Evolutionary conservation across 2,329 filamentous ascomycete genomes (phyloP).

Genomic region (Colletotrichum tanaceti): DNA sequence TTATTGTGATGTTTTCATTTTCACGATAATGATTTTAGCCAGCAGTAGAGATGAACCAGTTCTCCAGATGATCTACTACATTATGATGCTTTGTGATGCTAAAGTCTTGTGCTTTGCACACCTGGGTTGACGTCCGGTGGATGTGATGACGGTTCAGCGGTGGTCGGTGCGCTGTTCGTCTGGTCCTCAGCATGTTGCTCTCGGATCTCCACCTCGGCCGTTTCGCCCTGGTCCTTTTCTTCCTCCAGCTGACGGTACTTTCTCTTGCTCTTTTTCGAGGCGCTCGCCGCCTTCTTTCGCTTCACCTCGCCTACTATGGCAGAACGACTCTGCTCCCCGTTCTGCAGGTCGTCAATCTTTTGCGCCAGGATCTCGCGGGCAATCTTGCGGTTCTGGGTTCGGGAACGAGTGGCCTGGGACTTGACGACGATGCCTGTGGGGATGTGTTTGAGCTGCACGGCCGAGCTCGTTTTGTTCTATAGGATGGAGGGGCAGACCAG

Average conservation of each 20-base stretch:
- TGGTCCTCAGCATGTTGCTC: constrained; percentile 19
- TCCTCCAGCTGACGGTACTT: constrained; percentile 77
- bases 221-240: constrained; percentile 51
- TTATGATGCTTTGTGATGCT: not conserved
- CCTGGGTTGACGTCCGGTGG: not conserved
- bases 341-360: constrained; percentile 76
- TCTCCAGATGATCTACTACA: not conserved
- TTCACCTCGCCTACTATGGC: constrained; percentile 72
- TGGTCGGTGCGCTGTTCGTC: constrained; percentile 21
- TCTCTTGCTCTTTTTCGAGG: constrained; percentile 82
- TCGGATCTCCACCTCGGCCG: constrained; percentile 34
- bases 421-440: constrained; percentile 95
- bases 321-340: constrained; percentile 76
- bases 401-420: constrained; percentile 89
- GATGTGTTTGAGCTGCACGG: constrained; percentile 90
- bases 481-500: not conserved
- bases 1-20: constrained; percentile 15
- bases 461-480: constrained; percentile 95
- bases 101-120: not conserved
- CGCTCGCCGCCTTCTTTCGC: constrained; percentile 78
- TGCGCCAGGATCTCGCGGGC: constrained; percentile 83
- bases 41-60: constrained; percentile 43
- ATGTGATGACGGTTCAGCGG: constrained; percentile 34
- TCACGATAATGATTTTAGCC: constrained; percentile 19
- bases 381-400: constrained; percentile 86